Conservation (phyloP, 352 stramenopile genomes). For the Phytophthora meadii region DNA sequence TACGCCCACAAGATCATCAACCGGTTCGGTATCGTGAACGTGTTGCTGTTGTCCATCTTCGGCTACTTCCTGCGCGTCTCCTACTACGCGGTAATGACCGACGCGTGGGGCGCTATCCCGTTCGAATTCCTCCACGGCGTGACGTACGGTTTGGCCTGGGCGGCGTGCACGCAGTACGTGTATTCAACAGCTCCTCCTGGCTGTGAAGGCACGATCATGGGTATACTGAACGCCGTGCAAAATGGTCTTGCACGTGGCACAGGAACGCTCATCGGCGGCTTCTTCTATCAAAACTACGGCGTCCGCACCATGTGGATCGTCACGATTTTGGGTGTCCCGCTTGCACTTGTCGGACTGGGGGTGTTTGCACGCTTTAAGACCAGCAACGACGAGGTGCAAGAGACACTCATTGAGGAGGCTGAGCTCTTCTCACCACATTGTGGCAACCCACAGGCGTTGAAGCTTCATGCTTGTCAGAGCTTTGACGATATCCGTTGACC, state of each 20-base stretch:
- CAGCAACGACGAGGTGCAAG: constrained; percentile 38
- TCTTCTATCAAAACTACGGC: constrained; percentile 79
- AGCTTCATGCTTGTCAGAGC: background rate
- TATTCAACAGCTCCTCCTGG: constrained; percentile 68
- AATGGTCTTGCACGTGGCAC: constrained; percentile 72
- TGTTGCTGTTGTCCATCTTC: constrained; percentile 72
- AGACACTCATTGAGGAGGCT: constrained; percentile 56
- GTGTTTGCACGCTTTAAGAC: constrained; percentile 73
- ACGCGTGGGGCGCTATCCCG: constrained; percentile 79
- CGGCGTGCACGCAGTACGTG: constrained; percentile 79
- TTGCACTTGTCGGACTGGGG: constrained; percentile 59
- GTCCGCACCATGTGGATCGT: constrained; percentile 73
- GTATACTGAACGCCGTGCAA: constrained; percentile 78
- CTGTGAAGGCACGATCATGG: constrained; percentile 78
- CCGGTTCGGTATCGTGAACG: constrained; percentile 73
- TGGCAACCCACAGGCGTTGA: constrained; percentile 51
- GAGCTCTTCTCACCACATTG: constrained; percentile 72
- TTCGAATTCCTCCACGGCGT: constrained; percentile 84
- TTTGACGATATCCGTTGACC: too few species aligned
- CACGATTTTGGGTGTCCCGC: constrained; percentile 69
- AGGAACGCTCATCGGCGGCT: constrained; percentile 76
- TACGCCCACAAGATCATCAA: constrained; percentile 76
- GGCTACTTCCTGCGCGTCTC: constrained; percentile 75
- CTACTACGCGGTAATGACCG: constrained; percentile 82
- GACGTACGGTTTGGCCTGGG: constrained; percentile 80